phyloP scores from a whole-genome alignment of 1,139 yeast species.

The Hyphopichia khmerensis region DNA sequence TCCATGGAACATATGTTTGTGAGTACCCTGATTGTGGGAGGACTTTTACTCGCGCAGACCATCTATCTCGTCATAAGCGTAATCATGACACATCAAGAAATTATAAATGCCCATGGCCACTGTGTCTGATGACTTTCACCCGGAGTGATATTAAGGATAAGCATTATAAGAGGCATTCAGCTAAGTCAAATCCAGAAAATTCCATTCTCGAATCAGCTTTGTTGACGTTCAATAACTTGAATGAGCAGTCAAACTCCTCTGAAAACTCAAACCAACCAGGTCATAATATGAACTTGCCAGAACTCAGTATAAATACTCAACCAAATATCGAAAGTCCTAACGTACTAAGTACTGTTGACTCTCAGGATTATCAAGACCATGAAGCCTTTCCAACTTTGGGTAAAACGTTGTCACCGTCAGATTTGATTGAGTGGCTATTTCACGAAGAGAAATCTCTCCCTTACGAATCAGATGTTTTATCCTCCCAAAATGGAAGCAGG shows the following conservation, averaged over 20 bases:
- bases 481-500: background rate
- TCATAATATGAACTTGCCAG: too few species aligned
- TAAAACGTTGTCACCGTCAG: conserved; percentile 23
- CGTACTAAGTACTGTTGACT: background rate
- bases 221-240: background rate
- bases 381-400: background rate
- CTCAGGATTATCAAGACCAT: background rate
- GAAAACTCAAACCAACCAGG: too few species aligned
- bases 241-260: background rate
- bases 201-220: background rate
- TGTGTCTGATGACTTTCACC: conserved; percentile 43
- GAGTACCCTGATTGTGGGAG: conserved; percentile 28
- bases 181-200: background rate
- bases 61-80: conserved; percentile 40
- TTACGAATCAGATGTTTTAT: background rate
- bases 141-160: conserved; percentile 40
- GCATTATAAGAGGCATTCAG: conserved; percentile 34
- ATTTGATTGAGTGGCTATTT: conserved; percentile 30
- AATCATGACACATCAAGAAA: conserved; percentile 42
- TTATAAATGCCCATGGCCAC: conserved; percentile 22
- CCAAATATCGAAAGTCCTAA: background rate
- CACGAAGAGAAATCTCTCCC: conserved; percentile 19
- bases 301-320: background rate
- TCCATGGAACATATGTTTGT: background rate
- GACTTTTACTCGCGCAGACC: conserved; percentile 43